Base-by-base conservation (phyloP, 2,329 filamentous ascomycete species). In the Aspergillus sp. region DNA sequence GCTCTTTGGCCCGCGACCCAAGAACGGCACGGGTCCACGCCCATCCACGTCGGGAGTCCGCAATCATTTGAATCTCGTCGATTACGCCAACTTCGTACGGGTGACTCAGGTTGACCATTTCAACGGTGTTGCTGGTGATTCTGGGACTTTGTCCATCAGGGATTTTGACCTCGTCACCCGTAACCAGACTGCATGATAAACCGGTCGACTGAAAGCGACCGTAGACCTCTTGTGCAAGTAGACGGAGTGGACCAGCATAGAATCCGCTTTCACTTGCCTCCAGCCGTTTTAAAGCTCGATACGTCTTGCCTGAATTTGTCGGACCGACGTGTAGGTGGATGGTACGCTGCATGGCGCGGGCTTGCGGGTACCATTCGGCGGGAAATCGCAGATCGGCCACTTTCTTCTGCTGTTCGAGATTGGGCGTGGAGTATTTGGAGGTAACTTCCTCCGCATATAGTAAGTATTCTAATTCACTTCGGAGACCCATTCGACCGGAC, bases 31-130 rank as follows among this genome's bases (percentile, higher is more conserved):
- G 85, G 1, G 92, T 96, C 94, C 94, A 99, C 2, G 91, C 92
- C 86, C 88, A 96, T 1, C 95, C 94, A 61, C 94, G 87, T 0
- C 90, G 84, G 0, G 70, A 57, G 64, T 91, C 87, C 14, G 84
- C 87, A 60, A 99, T 90, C 94, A 99, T 97, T 72, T 99, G 94
- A 52, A 99, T 97, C 75, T 99, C 94, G 67, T 99, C 94, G 57
- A 99, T 93, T 60, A 99, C 93, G 1, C 91, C 93, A 32, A 99
- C 92, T 40, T 97, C 93, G 25, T 89, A 84, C 2, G 70, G 68
- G 3, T 72, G 72, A 45, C 79, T 78, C 17, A 85, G 60, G 5
- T 82, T 82, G 20, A 86, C 80, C 87, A 99, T 99, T 71, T 99
- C 94, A 3, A 99, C 94, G 0, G 94, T 99, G 67, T 94, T 97